Evolutionary conservation across 345 rosid genomes (phyloP).

Genomic region (Moringa oleifera): DNA sequence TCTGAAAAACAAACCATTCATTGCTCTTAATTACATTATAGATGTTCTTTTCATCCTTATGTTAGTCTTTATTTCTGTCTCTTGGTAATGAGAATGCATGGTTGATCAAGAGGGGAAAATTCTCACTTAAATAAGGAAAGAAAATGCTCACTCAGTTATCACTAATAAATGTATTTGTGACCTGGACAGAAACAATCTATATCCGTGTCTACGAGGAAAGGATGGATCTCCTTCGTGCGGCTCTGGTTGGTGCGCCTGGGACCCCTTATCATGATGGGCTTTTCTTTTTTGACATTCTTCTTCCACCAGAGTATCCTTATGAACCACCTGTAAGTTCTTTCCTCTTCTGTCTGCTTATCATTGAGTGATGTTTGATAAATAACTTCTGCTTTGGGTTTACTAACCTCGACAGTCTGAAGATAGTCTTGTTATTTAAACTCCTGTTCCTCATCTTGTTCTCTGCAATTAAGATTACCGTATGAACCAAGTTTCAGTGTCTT

Average conservation of each 20-base stretch:
- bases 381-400: not conserved
- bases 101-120: not conserved
- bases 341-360: conserved; percentile 2
- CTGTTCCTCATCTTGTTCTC: not conserved
- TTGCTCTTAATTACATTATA: too few relatives aligned
- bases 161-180: conserved; percentile 1
- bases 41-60: too few relatives aligned
- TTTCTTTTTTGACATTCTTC: conserved; percentile 84
- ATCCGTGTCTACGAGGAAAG: conserved; percentile 80
- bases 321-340: conserved; percentile 79
- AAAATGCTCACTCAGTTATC: not conserved
- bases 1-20: too few relatives aligned
- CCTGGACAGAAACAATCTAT: conserved; percentile 62
- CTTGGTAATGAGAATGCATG: not conserved
- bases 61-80: too few relatives aligned
- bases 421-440: not conserved
- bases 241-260: conserved; percentile 75
- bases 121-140: too few relatives aligned
- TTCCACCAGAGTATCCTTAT: conserved; percentile 79
- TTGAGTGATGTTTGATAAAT: conserved; percentile 6
- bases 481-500: conserved; percentile 6
- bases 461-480: too few relatives aligned
- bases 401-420: not conserved
- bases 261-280: conserved; percentile 93
- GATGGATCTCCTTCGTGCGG: conserved; percentile 85